Conservation (phyloP, 202 grass and related monocot species). For the Dendrocalamus latiflorus region DNA sequence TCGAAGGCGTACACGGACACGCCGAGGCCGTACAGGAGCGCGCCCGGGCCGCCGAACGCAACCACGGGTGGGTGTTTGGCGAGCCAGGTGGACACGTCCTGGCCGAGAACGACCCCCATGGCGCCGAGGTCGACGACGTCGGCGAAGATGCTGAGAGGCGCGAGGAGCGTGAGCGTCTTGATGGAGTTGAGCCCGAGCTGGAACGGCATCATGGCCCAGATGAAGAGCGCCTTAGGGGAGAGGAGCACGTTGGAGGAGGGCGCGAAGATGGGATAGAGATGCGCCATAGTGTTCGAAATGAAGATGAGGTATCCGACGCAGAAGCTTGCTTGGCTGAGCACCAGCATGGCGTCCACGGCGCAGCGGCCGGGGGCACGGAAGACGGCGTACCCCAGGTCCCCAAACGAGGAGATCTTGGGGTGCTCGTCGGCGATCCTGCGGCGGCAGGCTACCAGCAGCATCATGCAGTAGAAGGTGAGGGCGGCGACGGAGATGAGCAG, state of each 20-base stretch:
- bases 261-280: slow-evolving; percentile 54
- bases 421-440: slow-evolving; percentile 56
- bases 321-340: slow-evolving; percentile 86
- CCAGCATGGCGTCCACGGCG: slow-evolving; percentile 79
- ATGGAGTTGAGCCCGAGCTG: slow-evolving; percentile 96
- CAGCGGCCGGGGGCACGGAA: slow-evolving; percentile 50
- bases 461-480: slow-evolving; percentile 96
- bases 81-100: slow-evolving; percentile 57
- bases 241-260: slow-evolving; percentile 41
- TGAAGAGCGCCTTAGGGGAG: slow-evolving; percentile 66
- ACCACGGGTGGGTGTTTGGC: slow-evolving; percentile 35
- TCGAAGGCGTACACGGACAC: slow-evolving; percentile 93
- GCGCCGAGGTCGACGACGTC: slow-evolving; percentile 87
- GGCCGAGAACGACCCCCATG: slow-evolving; percentile 80
- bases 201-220: slow-evolving; percentile 85
- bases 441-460: slow-evolving; percentile 83
- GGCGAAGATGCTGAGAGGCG: slow-evolving; percentile 90
- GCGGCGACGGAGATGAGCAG: slow-evolving; percentile 56
- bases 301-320: slow-evolving; percentile 93
- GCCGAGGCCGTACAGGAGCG: slow-evolving; percentile 72
- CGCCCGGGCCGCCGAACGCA: slow-evolving; percentile 38
- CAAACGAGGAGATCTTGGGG: slow-evolving; percentile 72
- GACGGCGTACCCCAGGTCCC: slow-evolving; percentile 69
- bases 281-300: slow-evolving; percentile 72
- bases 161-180: slow-evolving; percentile 84